A percentile compares a stretch with the other conserved stretches of the same genome.
Conservation (phyloP, 345 rosid genomes). For the Capsella bursapastoris region DNA sequence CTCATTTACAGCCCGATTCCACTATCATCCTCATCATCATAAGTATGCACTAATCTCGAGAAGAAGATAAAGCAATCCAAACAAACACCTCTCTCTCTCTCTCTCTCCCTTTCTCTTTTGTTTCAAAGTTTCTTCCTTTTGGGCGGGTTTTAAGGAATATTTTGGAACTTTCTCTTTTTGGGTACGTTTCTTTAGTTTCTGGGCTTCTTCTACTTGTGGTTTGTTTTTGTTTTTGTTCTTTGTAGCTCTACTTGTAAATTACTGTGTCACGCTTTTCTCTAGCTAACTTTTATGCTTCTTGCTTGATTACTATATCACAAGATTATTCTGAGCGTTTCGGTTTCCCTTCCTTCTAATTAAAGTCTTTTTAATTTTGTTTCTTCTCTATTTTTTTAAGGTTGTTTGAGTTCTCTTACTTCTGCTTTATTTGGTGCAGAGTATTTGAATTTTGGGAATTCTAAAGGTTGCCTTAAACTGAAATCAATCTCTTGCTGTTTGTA, state of each 20-base stretch:
- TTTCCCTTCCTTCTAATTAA: conserved; percentile 28
- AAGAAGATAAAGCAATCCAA: conserved; percentile 4
- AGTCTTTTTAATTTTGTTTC: conserved; percentile 18
- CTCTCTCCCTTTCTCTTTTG: conserved; percentile 10
- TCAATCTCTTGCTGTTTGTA: conserved; percentile 23
- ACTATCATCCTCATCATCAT: conserved; percentile 31
- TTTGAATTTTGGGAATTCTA: background rate
- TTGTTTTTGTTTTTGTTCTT: conserved; percentile 26
- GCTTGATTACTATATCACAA: background rate
- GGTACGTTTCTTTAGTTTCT: conserved; percentile 30
- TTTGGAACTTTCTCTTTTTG: conserved; percentile 29
- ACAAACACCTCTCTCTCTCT: background rate
- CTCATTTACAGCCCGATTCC: conserved; percentile 35
- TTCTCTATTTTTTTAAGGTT: conserved; percentile 10
- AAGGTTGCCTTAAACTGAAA: conserved; percentile 26
- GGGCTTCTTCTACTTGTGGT: conserved; percentile 28
- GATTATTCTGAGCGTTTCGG: conserved; percentile 1
- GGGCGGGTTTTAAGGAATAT: conserved; percentile 39
- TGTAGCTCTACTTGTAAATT: background rate
- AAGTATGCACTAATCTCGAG: conserved; percentile 34
- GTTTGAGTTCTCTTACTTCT: conserved; percentile 14
- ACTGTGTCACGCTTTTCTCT: conserved; percentile 41
- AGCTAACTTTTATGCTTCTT: conserved; percentile 24
- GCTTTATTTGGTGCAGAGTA: conserved; percentile 1
- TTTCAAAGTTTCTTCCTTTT: conserved; percentile 42